Evolutionary conservation across 75 land plant genomes (phyloP), one percentile per base, ranked within the genome.

Genomic region (Azolla pinnata): DNA sequence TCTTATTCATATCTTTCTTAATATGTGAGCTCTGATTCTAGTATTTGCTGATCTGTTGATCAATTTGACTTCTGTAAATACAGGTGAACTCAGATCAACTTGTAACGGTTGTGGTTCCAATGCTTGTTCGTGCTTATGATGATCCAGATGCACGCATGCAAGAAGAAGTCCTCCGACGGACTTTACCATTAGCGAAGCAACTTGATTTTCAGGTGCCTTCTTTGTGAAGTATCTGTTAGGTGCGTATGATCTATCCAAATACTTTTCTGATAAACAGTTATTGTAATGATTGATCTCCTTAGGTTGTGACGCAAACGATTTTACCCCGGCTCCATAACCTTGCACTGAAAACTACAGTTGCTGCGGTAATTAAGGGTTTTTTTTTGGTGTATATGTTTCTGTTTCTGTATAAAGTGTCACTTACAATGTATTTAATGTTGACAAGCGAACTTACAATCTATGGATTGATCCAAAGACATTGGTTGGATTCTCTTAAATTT

Each of bases 351-450:
- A 93, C 98, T 40, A 93, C 98, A 30, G 82, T 93, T 68, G 98
- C 98, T 63, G 98, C 96, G 49, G 98, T 93, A 86, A 60, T 78
- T n/a, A n/a, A n/a, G n/a, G n/a, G n/a, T n/a, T n/a, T n/a, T n/a
- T n/a, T n/a, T n/a, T n/a, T n/a, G n/a, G n/a, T n/a, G n/a, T n/a
- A n/a, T n/a, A n/a, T n/a, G n/a, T n/a, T n/a, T n/a, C n/a, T n/a
- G n/a, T n/a, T n/a, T n/a, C n/a, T n/a, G n/a, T n/a, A n/a, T n/a
- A n/a, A n/a, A n/a, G n/a, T n/a, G n/a, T n/a, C n/a, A n/a, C n/a
- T n/a, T n/a, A n/a, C n/a, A n/a, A n/a, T n/a, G n/a, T n/a, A n/a
- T n/a, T n/a, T n/a, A n/a, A n/a, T n/a, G n/a, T n/a, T n/a, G n/a
- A n/a, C n/a, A n/a, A n/a, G n/a, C n/a, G n/a, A n/a, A n/a, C n/a